Evolutionary conservation across 1,284 basidiomycete genomes (phyloP), one percentile per base, ranked within the genome.

Genomic region (Apiotrichum laibachii): DNA sequence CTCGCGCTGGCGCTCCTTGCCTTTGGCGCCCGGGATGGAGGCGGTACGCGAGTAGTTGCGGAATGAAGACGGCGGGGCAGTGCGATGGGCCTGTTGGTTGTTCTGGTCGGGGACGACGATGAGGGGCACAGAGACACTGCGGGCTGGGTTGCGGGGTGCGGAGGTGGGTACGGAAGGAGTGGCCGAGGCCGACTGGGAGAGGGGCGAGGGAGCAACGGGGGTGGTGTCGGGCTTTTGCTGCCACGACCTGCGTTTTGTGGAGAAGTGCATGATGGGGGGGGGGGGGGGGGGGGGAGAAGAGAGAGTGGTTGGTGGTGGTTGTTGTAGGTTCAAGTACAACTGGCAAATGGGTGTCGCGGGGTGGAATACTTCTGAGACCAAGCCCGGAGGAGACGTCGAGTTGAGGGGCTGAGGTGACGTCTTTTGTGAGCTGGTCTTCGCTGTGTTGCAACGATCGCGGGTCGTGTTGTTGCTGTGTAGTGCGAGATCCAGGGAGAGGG

Each of bases 21-120:
- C 58, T 19, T 63, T 63, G 5, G 34, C 35, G 50, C 40, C 26
- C 2, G 22, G 13, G 26, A 6, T 35, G 12, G 8, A 10, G 47
- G 22, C 50, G 53, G 42, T 42, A 37, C 21, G 34, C 6, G 12
- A 19, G 12, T 43, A 49, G 49, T 50, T 50, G 31, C 61, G 58
- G 53, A 61, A 61, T 1, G 60, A 37, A 13, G 55, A 57, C 10
- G 60, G 60, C 2, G 60, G 60, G n/a, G 60, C 52, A 18, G 51
- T 55, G 37, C 9, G 15, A 16, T 8, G 3, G 7, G 37, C 35
- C 19, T n/a, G 13, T 31, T 3, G 11, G 40, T 3, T 6, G 15
- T 22, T 15, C 26, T 47, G 45, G 9, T 56, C 59, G 22, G 43
- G 39, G 45, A 60, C 43, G 11, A 54, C 9, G 12, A 52, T 40